Evolutionary conservation across 2,329 filamentous ascomycete species (phyloP).

Genomic region (Penicillium sp.): DNA sequence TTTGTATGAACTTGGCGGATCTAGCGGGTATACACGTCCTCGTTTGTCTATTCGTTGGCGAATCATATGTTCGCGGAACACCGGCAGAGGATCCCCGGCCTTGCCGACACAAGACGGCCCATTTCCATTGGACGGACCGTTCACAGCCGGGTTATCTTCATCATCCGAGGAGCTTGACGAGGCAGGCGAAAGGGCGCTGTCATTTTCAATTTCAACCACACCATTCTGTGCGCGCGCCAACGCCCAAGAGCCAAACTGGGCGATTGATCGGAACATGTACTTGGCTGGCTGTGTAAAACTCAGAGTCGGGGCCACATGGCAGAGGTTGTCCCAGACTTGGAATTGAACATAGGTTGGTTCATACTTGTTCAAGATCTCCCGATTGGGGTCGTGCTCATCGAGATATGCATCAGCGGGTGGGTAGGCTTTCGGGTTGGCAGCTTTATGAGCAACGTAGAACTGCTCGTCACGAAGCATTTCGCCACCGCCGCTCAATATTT

Average conservation of each 20-base stretch:
- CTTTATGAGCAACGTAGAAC: conserved; percentile 91
- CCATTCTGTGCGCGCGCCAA: conserved; percentile 76
- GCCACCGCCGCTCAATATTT: conserved; percentile 82
- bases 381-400: conserved; percentile 57
- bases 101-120: conserved; percentile 61
- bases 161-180: conserved; percentile 51
- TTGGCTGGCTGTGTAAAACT: conserved; percentile 96
- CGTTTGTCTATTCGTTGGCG: conserved; percentile 78
- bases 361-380: conserved; percentile 58
- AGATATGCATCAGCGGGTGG: conserved; percentile 63
- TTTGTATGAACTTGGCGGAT: conserved; percentile 60
- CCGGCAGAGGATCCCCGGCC: conserved; percentile 76
- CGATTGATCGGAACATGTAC: conserved; percentile 87
- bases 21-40: conserved; percentile 68
- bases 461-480: conserved; percentile 92
- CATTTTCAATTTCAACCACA: conserved; percentile 75
- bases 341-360: conserved; percentile 86
- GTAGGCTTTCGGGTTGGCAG: conserved; percentile 75
- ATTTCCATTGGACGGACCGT: conserved; percentile 7
- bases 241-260: conserved; percentile 91
- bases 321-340: conserved; percentile 93
- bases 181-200: conserved; percentile 72
- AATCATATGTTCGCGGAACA: conserved; percentile 84
- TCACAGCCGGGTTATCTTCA: conserved; percentile 11
- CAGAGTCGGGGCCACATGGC: conserved; percentile 87